phyloP scores from a whole-genome alignment of 129 eudicot genomes.

The Tagetes patula region DNA sequence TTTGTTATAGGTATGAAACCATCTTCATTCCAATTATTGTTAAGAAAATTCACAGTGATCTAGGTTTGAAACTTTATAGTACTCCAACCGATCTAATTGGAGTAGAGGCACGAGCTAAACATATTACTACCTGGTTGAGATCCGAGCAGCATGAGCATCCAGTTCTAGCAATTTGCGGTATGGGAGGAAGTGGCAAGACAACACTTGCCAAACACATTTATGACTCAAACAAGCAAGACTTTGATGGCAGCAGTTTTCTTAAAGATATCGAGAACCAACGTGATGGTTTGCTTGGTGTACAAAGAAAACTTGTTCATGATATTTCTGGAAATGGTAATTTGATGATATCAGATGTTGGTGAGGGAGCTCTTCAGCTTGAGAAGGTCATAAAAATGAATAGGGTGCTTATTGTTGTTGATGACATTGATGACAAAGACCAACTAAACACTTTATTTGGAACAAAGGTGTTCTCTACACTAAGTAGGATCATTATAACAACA shows the following conservation, averaged over 20 bases:
- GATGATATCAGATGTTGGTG: background rate
- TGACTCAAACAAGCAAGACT: too few relatives aligned
- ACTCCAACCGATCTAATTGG: background rate
- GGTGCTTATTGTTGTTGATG: too few relatives aligned
- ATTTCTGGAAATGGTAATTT: background rate
- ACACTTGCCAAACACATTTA: too few relatives aligned
- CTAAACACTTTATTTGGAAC: background rate
- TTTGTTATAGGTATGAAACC: conserved; percentile 2
- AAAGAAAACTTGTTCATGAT: background rate
- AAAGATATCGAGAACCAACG: background rate
- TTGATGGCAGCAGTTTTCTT: background rate
- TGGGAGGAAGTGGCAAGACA: too few relatives aligned
- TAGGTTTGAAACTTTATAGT: background rate
- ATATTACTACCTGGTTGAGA: background rate
- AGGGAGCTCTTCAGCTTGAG: background rate
- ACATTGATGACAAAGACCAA: background rate
- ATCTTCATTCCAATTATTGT: background rate
- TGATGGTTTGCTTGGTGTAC: background rate
- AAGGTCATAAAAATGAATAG: background rate
- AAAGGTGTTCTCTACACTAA: background rate
- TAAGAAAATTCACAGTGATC: background rate
- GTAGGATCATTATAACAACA: too few relatives aligned
- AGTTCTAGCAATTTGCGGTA: background rate
- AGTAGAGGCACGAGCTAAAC: background rate
- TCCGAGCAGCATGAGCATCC: background rate